A percentile compares a stretch with the other conserved stretches of the same genome.
phyloP scores from a whole-genome alignment of 2,329 filamentous ascomycete genomes.

The Didymella arachidicola region DNA sequence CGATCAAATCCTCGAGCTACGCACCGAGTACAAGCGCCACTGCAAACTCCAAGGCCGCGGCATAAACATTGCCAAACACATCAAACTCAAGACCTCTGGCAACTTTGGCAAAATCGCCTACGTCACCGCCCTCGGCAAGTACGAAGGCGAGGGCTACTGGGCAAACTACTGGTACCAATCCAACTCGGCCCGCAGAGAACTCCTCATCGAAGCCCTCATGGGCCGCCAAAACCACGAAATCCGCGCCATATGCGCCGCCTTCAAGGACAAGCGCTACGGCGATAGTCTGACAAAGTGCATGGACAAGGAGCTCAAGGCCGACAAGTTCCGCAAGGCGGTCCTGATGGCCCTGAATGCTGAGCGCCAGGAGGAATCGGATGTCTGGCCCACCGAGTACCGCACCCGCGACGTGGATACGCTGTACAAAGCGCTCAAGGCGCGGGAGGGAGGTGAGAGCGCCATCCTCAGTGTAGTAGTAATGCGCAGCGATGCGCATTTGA shows the following conservation, averaged over 20 bases:
- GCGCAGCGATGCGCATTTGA: constrained; percentile 80
- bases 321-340: constrained; percentile 93
- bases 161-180: constrained; percentile 97
- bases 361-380: constrained; percentile 80
- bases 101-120: constrained; percentile 92
- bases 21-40: constrained; percentile 88
- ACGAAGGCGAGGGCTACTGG: constrained; percentile 97
- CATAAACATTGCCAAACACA: constrained; percentile 86
- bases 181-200: constrained; percentile 81
- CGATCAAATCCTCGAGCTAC: constrained; percentile 85
- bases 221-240: constrained; percentile 90
- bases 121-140: constrained; percentile 84
- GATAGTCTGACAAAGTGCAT: constrained; percentile 85
- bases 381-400: constrained; percentile 63
- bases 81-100: constrained; percentile 78
- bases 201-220: constrained; percentile 93
- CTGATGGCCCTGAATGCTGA: constrained; percentile 82
- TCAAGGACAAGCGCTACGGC: constrained; percentile 89
- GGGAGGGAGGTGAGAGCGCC: constrained; percentile 81
- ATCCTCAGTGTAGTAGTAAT: constrained; percentile 87
- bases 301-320: constrained; percentile 89
- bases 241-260: constrained; percentile 82
- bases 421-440: constrained; percentile 71
- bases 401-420: constrained; percentile 75
- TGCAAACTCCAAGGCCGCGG: constrained; percentile 84